Base-by-base conservation (phyloP, 2,329 filamentous ascomycete species). In the Cercospora beticola region DNA sequence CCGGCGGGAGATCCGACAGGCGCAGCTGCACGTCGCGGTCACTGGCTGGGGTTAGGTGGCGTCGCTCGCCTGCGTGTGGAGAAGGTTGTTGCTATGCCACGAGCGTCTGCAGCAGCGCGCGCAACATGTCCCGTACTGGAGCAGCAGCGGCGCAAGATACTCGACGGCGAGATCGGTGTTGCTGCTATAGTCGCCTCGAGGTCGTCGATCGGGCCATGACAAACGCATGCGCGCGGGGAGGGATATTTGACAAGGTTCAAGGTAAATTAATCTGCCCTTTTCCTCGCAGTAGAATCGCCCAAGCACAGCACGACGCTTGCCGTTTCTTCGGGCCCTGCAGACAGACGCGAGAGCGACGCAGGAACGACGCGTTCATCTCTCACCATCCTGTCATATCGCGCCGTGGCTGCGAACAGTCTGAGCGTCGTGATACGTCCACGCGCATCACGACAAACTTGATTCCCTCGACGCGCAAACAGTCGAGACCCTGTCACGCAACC, bases 171-270 rank as follows among this genome's bases (percentile, higher is more conserved):
- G 46, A 52, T 52, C 23, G n/a, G n/a, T 23, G 46, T 52, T 52
- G 46, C 18, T 52, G 21, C 57, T 14, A 18, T 7, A 61, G 31
- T 46, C 31, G 18, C 18, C 18, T 46, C n/a, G 59, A 26, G 12
- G 59, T 43, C 40, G 59, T 60, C 33, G 28, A 33, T 33, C n/a
- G 36, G 57, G 26, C 57, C 28, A 26, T 21, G 57, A 21, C 36
- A 40, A 40, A 40, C 36, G 36, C 36, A 40, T 40, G 28, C 57
- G 23, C 59, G 59, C 59, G 59, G 59, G 59, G 59, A 62, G 36
- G 23, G 59, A 63, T 31, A 49, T 52, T 28, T 52, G 61, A 63
- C 61, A 63, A 63, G 61, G 61, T 63, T 63, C 61, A 21, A 63
- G 40, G 61, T 52, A 63, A 63, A 63, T 63, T 63, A 54, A 10